Conservation (phyloP, 192 early-diverging fungal genomes). For the Coemansia furcata region DNA sequence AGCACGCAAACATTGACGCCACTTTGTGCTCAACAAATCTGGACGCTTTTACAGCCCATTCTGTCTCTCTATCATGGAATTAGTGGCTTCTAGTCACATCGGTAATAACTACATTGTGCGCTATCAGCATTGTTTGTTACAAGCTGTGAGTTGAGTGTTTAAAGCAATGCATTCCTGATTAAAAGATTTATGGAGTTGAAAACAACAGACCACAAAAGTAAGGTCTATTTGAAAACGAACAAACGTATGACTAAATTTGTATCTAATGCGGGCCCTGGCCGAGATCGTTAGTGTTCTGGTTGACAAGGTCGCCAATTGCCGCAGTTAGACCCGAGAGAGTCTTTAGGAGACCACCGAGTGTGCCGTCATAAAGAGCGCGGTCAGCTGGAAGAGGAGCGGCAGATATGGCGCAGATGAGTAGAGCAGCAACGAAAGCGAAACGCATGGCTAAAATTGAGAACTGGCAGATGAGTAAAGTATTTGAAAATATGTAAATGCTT, state of each 20-base stretch:
- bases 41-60: neutral
- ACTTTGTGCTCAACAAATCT: neutral
- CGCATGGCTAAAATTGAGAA: slow-evolving; percentile 26
- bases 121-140: neutral
- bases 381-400: slow-evolving; percentile 40
- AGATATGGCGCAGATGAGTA: slow-evolving; percentile 21
- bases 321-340: slow-evolving; percentile 35
- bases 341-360: slow-evolving; percentile 44
- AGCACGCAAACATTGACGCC: neutral
- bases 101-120: neutral
- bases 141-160: neutral
- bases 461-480: neutral
- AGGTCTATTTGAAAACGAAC: slow-evolving; percentile 5
- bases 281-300: slow-evolving; percentile 47
- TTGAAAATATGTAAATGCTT: neutral
- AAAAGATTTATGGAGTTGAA: neutral
- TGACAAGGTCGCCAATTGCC: slow-evolving; percentile 37
- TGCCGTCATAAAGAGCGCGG: slow-evolving; percentile 34
- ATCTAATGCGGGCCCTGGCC: slow-evolving; percentile 46
- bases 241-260: neutral
- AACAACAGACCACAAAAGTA: slow-evolving; percentile 9
- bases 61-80: no score
- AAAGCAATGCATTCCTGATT: neutral
- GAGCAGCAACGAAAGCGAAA: slow-evolving; percentile 22
- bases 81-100: neutral